These are phyloP conservation scores for Poa pratensis DNA, from an alignment of 176 grass and related monocot genomes.

Conservation along the genomic window DNA sequence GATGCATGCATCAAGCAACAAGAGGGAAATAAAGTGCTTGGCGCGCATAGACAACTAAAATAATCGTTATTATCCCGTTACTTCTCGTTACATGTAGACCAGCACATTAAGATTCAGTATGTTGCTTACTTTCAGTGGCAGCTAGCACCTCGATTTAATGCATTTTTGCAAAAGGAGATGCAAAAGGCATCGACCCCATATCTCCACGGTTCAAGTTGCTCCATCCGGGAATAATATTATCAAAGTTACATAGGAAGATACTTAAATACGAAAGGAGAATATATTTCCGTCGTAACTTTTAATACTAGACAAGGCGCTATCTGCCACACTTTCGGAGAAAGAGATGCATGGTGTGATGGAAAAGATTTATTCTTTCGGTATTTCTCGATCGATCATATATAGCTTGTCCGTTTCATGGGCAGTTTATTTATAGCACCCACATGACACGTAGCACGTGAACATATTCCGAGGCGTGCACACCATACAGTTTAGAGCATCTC, in stretches of 20 bases:
- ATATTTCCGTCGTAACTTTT: background rate
- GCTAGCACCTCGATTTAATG: background rate
- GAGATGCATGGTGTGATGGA: too few species aligned
- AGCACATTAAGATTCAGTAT: background rate
- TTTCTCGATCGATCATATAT: too few species aligned
- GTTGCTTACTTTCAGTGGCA: background rate
- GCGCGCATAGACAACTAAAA: background rate
- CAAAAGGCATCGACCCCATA: background rate
- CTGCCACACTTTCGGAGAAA: too few species aligned
- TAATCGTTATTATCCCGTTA: background rate
- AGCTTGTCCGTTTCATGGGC: too few species aligned
- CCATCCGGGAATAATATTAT: background rate
- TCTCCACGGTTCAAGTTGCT: background rate
- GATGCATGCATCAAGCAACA: background rate
- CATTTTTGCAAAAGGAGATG: background rate
- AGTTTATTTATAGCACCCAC: too few species aligned
- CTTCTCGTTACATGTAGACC: background rate
- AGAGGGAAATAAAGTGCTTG: background rate
- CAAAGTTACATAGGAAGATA: background rate
- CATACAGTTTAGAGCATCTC: too few species aligned
- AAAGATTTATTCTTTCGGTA: too few species aligned
- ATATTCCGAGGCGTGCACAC: too few species aligned
- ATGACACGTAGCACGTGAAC: too few species aligned
- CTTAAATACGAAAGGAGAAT: background rate
- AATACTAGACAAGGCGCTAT: too few species aligned